A percentile compares a stretch with the other conserved stretches of the same genome.
Conservation (phyloP, 495 filamentous ascomycete genomes). For the Penicillium canariense region DNA sequence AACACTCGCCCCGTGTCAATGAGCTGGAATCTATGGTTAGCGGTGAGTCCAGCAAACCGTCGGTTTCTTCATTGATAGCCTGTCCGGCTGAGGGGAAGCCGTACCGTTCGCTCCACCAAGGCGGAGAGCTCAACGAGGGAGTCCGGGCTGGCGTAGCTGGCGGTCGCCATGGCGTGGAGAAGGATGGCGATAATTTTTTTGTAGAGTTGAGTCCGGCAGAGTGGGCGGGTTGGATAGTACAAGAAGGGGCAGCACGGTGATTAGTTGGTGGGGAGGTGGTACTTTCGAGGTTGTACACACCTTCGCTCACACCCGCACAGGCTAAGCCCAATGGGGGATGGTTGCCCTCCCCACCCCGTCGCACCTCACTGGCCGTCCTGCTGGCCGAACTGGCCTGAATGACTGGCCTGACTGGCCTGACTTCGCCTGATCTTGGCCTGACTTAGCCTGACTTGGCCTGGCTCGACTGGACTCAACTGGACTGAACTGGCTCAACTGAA, state of each 20-base stretch:
- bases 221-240: neutral
- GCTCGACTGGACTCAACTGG: too few relatives aligned
- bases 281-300: constrained; percentile 22
- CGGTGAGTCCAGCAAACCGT: constrained; percentile 1
- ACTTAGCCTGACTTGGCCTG: too few relatives aligned
- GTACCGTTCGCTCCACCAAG: constrained; percentile 48
- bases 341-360: constrained; percentile 33
- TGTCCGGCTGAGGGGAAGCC: neutral
- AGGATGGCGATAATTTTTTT: neutral
- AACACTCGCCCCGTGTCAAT: constrained; percentile 51
- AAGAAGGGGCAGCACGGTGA: constrained; percentile 5
- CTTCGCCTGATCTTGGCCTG: too few relatives aligned
- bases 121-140: constrained; percentile 42
- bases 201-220: neutral
- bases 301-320: constrained; percentile 2
- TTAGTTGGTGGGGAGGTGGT: constrained; percentile 7
- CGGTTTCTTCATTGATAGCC: neutral
- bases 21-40: constrained; percentile 36
- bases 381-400: neutral
- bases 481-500: neutral
- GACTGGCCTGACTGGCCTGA: constrained; percentile 11
- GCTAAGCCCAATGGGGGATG: constrained; percentile 34
- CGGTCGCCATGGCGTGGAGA: constrained; percentile 27
- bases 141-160: constrained; percentile 38
- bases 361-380: too few relatives aligned